Evolutionary conservation across 108 stramenopile species (phyloP).

Genomic region (Fragilaria radians): DNA sequence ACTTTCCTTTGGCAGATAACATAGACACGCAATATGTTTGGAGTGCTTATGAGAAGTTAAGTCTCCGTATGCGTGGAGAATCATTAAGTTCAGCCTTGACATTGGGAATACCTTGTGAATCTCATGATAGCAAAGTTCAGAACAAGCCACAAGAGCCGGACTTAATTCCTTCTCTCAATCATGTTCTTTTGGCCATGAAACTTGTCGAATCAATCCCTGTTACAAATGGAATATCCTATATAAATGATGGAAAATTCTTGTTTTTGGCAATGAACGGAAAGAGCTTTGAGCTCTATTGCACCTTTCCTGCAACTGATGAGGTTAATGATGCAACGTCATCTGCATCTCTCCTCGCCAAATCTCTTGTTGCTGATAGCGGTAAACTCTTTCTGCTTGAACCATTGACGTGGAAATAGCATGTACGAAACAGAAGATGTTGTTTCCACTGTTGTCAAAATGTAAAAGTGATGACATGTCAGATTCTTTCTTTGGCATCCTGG

Average conservation of each 20-base stretch:
- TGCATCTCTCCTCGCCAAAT: conserved; percentile 52
- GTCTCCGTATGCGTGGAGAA: conserved; percentile 62
- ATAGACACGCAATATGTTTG: conserved; percentile 38
- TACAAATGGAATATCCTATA: conserved; percentile 56
- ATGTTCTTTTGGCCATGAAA: conserved; percentile 33
- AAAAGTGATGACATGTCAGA: no score
- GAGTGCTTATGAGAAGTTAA: conserved; percentile 58
- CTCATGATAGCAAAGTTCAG: conserved; percentile 12
- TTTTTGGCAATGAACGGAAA: conserved; percentile 64
- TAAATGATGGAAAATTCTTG: conserved; percentile 53
- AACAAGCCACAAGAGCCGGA: neutral
- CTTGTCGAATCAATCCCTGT: conserved; percentile 59
- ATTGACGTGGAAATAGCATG: conserved; percentile 31
- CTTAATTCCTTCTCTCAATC: conserved; percentile 27
- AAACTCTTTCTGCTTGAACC: conserved; percentile 53
- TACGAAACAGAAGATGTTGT: no score
- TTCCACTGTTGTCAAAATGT: no score
- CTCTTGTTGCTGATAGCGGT: conserved; percentile 50
- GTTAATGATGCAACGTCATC: conserved; percentile 45
- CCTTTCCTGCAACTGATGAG: conserved; percentile 23
- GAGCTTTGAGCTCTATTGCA: conserved; percentile 62
- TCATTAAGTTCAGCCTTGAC: conserved; percentile 52
- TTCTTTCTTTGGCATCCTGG: no score
- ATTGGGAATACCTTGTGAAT: conserved; percentile 53
- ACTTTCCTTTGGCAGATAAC: conserved; percentile 35